These are phyloP conservation scores for Strigomonas galati DNA, from an alignment of 208 protist genomes.

Conservation along the genomic window DNA sequence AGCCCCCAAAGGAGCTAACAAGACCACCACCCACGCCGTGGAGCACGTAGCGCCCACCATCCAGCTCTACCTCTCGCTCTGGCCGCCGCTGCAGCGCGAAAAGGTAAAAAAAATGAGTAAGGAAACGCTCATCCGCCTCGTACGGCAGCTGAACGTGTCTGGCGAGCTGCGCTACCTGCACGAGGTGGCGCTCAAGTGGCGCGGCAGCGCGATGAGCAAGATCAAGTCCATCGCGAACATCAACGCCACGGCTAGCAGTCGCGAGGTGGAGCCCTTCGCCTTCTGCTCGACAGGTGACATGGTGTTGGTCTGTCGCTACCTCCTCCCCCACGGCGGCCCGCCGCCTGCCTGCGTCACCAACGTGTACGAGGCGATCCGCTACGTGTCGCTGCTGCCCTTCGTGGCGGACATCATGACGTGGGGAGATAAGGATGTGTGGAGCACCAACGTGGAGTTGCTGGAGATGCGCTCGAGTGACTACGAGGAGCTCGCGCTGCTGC, in stretches of 20 bases:
- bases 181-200: conserved; percentile 57
- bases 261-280: conserved; percentile 72
- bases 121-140: conserved; percentile 27
- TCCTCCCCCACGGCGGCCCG: conserved; percentile 58
- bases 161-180: conserved; percentile 58
- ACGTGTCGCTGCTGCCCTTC: conserved; percentile 68
- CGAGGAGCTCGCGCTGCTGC: conserved; percentile 74
- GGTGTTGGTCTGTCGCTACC: conserved; percentile 66
- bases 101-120: conserved; percentile 28
- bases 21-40: background rate
- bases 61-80: conserved; percentile 80
- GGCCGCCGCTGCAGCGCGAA: conserved; percentile 60
- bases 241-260: conserved; percentile 51
- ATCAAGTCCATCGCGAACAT: conserved; percentile 46
- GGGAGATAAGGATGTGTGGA: conserved; percentile 66
- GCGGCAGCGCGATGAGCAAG: conserved; percentile 25
- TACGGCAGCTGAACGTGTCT: conserved; percentile 50
- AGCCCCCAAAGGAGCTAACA: no score
- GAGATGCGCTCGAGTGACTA: conserved; percentile 59
- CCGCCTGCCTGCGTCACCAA: conserved; percentile 54
- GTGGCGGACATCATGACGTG: conserved; percentile 57
- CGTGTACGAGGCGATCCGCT: conserved; percentile 72
- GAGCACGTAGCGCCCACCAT: conserved; percentile 34
- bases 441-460: conserved; percentile 73
- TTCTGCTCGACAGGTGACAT: conserved; percentile 67